Base-by-base conservation (phyloP, 1,284 basidiomycete species). In the Gastroboletus turbinatus region DNA sequence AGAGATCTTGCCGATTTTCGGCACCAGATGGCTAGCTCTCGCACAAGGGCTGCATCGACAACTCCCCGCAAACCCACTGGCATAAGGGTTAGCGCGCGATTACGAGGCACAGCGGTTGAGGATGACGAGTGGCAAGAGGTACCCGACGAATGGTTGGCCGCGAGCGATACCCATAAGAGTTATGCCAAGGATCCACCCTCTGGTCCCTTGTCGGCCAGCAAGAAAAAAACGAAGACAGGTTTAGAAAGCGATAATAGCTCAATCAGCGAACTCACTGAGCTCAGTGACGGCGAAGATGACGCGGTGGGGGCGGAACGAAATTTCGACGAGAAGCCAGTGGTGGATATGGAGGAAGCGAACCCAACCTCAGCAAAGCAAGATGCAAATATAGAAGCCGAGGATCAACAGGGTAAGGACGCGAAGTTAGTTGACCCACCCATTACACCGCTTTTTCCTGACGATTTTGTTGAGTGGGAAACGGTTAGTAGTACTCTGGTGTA, bases 391-490 rank as follows among this genome's bases (percentile, higher is more conserved):
- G 57, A 56, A 29, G 16, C 19, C 6, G 55, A 52, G 33, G 48
- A 46, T 44, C 50, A 53, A 21, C 54, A 47, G 13, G 51, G 57
- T 32, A 49, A 38, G n/a, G 43, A 52, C 8, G 33, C 33, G 29
- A 44, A 45, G 5, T 30, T 10, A 8, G 27, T 42, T n/a, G 56
- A 58, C 9, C 25, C 39, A 44, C 17, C 46, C 17, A 21, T 39
- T 39, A 58, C 56, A 17, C 59, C 66, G 5, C 40, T 29, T 49
- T 57, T 71, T 35, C 81, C 79, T 3, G 75, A 75, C 5, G 80
- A 81, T 58, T 88, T 92, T 64, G 73, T 92, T 53, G 89, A 91
- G 68, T 93, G 92, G 92, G 90, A 94, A 74, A 88, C 88, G 63
- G 90, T 92, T 57, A 61, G 85, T 78, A 42, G 53, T 8, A 53